These are phyloP conservation scores for Cunninghamia lanceolata DNA, from an alignment of 75 land plant species.

Conservation along the genomic window DNA sequence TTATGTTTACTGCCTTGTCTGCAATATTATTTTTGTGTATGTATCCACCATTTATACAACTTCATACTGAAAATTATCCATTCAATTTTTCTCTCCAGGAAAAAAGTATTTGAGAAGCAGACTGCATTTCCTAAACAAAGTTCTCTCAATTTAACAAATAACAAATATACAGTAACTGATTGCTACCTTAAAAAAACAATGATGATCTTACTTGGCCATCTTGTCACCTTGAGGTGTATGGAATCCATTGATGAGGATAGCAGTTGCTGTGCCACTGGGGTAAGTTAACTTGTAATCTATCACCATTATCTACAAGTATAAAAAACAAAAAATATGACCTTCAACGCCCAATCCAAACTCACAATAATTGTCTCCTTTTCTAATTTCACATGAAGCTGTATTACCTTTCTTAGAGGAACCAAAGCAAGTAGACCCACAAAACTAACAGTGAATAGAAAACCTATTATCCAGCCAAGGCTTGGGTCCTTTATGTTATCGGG, in stretches of 20 bases:
- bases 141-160: background rate
- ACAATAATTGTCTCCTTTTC: background rate
- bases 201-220: slow-evolving; percentile 55
- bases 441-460: slow-evolving; percentile 58
- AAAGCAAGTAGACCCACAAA: slow-evolving; percentile 70
- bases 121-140: too few relatives aligned
- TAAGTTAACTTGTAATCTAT: slow-evolving; percentile 84
- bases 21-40: too few relatives aligned
- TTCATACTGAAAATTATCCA: too few relatives aligned
- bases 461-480: slow-evolving; percentile 63
- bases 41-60: too few relatives aligned
- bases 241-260: slow-evolving; percentile 87
- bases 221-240: slow-evolving; percentile 78
- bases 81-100: too few relatives aligned
- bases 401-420: slow-evolving; percentile 71
- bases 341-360: background rate
- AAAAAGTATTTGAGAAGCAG: too few relatives aligned
- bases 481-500: slow-evolving; percentile 42
- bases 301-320: slow-evolving; percentile 58
- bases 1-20: too few relatives aligned
- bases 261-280: slow-evolving; percentile 98
- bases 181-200: background rate
- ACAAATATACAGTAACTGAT: background rate
- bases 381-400: background rate
- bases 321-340: too few relatives aligned